These are phyloP conservation scores for Neurospora crassa DNA, from an alignment of 2,329 filamentous ascomycete genomes.

Conservation along the genomic window DNA sequence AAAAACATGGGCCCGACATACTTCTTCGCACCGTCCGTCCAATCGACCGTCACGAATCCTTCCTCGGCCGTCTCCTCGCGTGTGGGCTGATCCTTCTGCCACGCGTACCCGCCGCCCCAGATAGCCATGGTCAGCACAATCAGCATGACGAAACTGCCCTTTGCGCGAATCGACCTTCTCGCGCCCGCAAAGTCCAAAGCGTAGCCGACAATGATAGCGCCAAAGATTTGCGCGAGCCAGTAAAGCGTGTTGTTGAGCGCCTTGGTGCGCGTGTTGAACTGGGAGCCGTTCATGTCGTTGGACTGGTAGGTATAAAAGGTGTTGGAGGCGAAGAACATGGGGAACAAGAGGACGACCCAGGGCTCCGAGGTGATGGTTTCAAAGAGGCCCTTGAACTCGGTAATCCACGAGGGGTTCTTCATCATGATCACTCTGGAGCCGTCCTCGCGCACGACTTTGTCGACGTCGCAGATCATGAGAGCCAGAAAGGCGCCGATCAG, in stretches of 20 bases:
- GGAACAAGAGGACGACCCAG: slow-evolving; percentile 67
- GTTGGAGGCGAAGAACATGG: slow-evolving; percentile 73
- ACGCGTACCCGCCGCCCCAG: slow-evolving; percentile 78
- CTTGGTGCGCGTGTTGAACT: slow-evolving; percentile 64
- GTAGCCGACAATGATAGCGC: slow-evolving; percentile 63
- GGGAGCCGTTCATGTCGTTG: slow-evolving; percentile 54
- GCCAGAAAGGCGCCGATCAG: slow-evolving; percentile 60
- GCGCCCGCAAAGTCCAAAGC: slow-evolving; percentile 53
- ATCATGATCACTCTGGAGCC: slow-evolving; percentile 75
- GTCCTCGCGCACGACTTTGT: slow-evolving; percentile 63
- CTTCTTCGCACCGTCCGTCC: slow-evolving; percentile 44
- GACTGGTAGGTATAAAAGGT: slow-evolving; percentile 79
- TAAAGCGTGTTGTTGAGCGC: slow-evolving; percentile 71
- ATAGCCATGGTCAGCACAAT: slow-evolving; percentile 64
- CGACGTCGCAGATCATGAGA: slow-evolving; percentile 61
- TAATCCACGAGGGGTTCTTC: slow-evolving; percentile 82
- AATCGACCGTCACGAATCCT: slow-evolving; percentile 42
- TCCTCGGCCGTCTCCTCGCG: slow-evolving; percentile 26
- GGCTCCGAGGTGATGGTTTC: slow-evolving; percentile 62
- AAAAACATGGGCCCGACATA: slow-evolving; percentile 77
- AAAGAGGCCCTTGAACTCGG: slow-evolving; percentile 67
- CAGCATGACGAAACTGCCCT: slow-evolving; percentile 49
- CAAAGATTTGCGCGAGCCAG: slow-evolving; percentile 69
- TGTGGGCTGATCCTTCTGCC: slow-evolving; percentile 52
- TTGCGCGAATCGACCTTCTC: slow-evolving; percentile 59